Base-by-base conservation (phyloP, 2,329 filamentous ascomycete genomes). In the Ceratocystis variospora region DNA sequence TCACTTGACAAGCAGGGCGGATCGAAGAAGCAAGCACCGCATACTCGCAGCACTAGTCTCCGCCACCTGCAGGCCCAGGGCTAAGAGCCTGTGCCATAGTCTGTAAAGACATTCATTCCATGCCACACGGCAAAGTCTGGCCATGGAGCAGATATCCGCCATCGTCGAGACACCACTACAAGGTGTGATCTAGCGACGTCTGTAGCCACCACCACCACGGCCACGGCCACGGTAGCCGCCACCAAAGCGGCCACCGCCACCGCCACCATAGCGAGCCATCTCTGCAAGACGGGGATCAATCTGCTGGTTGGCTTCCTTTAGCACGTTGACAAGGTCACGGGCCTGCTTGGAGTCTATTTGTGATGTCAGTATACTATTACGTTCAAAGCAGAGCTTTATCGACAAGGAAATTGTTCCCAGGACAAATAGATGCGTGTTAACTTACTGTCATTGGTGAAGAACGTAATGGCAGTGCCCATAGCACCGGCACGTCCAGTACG, bases 361-460 rank as follows among this genome's bases (percentile, higher is more conserved):
- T 15, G n/a, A 25, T 7, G 33, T 50, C 69, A 75, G 81, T 73
- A 80, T 61, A 67, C 64, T 33, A 15, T 2, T 19, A 33, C 4
- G 7, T 61, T 10, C 44, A 25, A 31, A 15, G 48, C 37, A 41
- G 10, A 10, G 10, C 2, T 22, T 50, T 2, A 0, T 8, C 19
- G 7, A 22, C 48, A 10, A 8, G 48, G n/a, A 5, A 25, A 53
- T 12, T 28, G 25, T 2, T 10, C n/a, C 48, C 3, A 19, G 3
- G 22, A 6, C 15, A 28, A 10, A 28, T 4, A 12, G 22, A 12
- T 5, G 31, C 50, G 25, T 66, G 61, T n/a, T 65, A 68, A 88
- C 92, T 81, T 83, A 96, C 93, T 97, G 79, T 97, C 94, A 88
- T 93, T 94, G 77, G 94, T 97, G 80, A 99, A 99, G 74, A 99